Conservation (phyloP, 179 eudicot genomes). For the Silene coronaria region DNA sequence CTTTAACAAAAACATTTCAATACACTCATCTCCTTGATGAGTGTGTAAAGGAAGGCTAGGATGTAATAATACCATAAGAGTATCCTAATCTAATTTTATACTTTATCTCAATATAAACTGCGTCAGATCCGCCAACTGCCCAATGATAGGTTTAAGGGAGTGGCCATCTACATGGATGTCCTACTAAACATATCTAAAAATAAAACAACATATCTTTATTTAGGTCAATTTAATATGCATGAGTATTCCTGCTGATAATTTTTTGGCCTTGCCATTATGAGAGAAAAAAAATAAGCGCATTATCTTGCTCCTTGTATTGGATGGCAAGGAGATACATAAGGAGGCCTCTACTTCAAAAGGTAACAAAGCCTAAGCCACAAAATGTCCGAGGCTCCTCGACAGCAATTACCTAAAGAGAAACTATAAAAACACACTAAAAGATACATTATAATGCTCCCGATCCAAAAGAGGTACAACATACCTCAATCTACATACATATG, state of each 20-base stretch:
- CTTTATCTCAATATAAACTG: not conserved
- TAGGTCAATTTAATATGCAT: not conserved
- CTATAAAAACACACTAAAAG: not conserved
- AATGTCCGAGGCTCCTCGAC: not conserved
- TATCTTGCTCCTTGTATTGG: not conserved
- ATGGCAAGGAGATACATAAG: not conserved
- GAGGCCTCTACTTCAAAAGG: not conserved
- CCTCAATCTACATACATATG: not conserved
- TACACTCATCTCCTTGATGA: too few species aligned
- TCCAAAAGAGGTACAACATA: not conserved
- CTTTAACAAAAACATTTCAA: too few species aligned
- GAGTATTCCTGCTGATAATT: not conserved
- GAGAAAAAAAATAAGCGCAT: not conserved
- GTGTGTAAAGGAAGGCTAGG: too few species aligned
- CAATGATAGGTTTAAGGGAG: not conserved
- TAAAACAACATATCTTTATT: not conserved
- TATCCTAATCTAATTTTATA: not conserved
- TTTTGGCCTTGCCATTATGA: not conserved
- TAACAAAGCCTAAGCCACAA: not conserved
- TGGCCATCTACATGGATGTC: not conserved
- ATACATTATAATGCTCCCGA: not conserved
- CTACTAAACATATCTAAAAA: not conserved
- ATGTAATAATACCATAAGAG: too few species aligned
- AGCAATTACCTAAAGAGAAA: not conserved
- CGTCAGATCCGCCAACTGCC: not conserved